Base-by-base conservation (phyloP, 768 basidiomycete genomes). In the Scleroderma citrinum region DNA sequence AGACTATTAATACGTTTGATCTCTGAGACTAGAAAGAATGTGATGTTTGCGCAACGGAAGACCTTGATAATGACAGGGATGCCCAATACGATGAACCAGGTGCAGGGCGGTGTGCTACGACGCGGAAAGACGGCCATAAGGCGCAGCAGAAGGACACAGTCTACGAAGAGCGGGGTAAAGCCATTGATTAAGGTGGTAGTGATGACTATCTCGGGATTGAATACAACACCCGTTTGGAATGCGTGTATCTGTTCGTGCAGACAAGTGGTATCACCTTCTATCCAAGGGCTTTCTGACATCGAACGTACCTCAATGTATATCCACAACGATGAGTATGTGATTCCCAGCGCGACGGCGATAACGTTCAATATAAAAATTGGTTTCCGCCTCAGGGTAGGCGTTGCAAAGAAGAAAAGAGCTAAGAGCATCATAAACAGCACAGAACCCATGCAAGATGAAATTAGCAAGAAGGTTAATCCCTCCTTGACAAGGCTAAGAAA, bases 121-220 rank as follows among this genome's bases (percentile, higher is more conserved):
- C 32, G 49, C 17, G 60, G 61, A 42, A 51, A 61, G 14, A 61
- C 56, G 13, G 56, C 60, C 29, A 42, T 49, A 16, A 62, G 44
- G 11, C 62, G 47, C 26, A 64, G 49, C 32, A 60, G 29, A 16
- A 64, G 51, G 42, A 64, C 56, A n/a, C 53, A 62, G 35, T 64
- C 62, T 45, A 58, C 61, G 30, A 62, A 31, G 23, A 62, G 30
- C 7, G 61, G 59, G 2, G 50, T 45, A 32, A 48, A 46, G 24
- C 46, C 3, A 32, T 44, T 20, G 16, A 63, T 19, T 13, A 44
- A 14, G 6, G 47, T 50, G 39, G 44, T 52, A 11, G 49, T 36
- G 30, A 58, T 21, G 23, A 42, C 24, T 14, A 53, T 40, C 11
- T 36, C 17, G 29, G 21, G 39, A 16, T 39, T 40, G 12, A 46